Evolutionary conservation across 495 filamentous ascomycete species (phyloP), one percentile per base, ranked within the genome.

Genomic region (Penicillium arizonense): DNA sequence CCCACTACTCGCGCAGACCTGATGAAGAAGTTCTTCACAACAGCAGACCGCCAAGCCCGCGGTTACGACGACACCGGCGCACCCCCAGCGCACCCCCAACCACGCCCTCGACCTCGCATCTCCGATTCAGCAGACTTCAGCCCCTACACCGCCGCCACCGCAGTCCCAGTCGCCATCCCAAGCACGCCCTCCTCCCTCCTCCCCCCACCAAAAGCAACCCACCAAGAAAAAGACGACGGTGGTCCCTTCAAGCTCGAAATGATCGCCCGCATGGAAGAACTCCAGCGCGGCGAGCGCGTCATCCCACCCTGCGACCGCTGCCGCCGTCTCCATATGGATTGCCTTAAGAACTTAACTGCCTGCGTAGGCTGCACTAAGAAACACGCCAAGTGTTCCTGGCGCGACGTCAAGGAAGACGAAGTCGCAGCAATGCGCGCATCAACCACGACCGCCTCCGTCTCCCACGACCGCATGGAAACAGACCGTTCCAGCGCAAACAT

Each of bases 331-430:
- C 83, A 87, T 53, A 89, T 89, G 76, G 82, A 89, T 51, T 96
- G 90, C 46, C 70, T 90, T 34, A 94, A 93, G 69, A 89, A 95
- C 52, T 72, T 91, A 32, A 93, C 89, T 0, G 88, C 90, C 20
- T 96, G 90, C 65, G 80, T 87, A 67, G 89, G 88, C 33, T 96
- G 90, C 68, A 94, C 90, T 2, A 89, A 87, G 67, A 92, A 93
- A 68, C 90, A 94, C 62, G 87, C 88, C 12, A 91, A 88, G 54
- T 96, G 90, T 65, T 82, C 80, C 20, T 96, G 90, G 90, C 85
- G 83, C 53, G 82, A 86, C 48, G 79, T 92, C 42, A 85, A 81
- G 34, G 83, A 90, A 41, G 82, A 84, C 0, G 90, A 94, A 43
- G 14, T 50, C 39, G 6, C 37, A 11, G 39, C 38, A 7, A 43